phyloP scores from a whole-genome alignment of 305 asterid genomes.

The Ilex paraguariensis region DNA sequence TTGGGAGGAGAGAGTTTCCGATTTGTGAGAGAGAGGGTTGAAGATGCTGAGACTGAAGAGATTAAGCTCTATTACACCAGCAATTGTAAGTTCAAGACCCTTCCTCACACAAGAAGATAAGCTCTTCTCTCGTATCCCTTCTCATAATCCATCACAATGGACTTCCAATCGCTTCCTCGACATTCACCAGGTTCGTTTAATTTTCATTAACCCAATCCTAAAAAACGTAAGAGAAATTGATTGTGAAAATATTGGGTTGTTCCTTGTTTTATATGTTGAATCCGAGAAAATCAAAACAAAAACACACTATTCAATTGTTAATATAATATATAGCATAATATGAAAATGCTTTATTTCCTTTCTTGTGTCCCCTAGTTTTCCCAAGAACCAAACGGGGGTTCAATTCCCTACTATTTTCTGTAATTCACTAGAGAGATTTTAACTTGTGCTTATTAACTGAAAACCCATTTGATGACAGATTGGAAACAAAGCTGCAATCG shows the following conservation, averaged over 20 bases:
- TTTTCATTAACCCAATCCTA: not conserved
- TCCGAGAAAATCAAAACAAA: not conserved
- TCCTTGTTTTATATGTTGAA: not conserved
- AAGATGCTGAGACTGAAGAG: slow-evolving; percentile 59
- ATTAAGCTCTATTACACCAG: slow-evolving; percentile 15
- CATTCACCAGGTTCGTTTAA: slow-evolving; percentile 55
- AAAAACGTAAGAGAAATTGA: not conserved
- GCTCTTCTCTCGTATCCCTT: slow-evolving; percentile 26
- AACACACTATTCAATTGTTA: not conserved
- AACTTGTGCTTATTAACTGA: slow-evolving; percentile 17
- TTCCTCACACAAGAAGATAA: slow-evolving; percentile 15
- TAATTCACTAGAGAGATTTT: slow-evolving; percentile 7
- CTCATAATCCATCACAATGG: slow-evolving; percentile 45
- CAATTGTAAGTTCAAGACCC: slow-evolving; percentile 26
- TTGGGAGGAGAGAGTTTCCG: too few species aligned
- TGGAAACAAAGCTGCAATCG: slow-evolving; percentile 61
- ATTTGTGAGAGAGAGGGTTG: not conserved
- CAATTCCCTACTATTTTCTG: slow-evolving; percentile 6
- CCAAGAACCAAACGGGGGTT: not conserved
- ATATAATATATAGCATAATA: not conserved
- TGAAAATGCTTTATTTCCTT: not conserved
- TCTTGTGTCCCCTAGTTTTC: not conserved
- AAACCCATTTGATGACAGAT: slow-evolving; percentile 33
- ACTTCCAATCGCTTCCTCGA: slow-evolving; percentile 64
- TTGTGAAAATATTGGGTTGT: not conserved